phyloP scores from a whole-genome alignment of 2,329 filamentous ascomycete species.

The Botrytis porri region DNA sequence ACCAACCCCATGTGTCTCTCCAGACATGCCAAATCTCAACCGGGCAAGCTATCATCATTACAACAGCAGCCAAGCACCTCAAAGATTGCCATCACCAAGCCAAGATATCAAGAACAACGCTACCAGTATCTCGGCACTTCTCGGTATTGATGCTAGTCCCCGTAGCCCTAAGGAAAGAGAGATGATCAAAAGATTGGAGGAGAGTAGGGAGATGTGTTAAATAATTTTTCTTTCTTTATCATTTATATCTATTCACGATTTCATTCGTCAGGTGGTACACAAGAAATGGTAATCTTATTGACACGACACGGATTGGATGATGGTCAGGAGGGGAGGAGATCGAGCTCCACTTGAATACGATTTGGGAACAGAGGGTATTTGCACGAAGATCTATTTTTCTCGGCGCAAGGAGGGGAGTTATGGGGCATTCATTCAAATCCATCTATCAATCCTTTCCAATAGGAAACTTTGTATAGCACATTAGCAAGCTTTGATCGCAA shows the following conservation, averaged over 20 bases:
- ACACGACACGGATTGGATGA: neutral
- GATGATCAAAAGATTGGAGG: conserved; percentile 54
- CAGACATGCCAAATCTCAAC: conserved; percentile 29
- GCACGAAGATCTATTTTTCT: neutral
- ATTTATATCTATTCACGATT: neutral
- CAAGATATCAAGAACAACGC: conserved; percentile 39
- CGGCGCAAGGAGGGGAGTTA: neutral
- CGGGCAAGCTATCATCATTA: conserved; percentile 5
- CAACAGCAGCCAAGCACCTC: conserved; percentile 45
- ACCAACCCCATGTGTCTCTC: conserved; percentile 38
- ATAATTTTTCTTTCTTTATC: neutral
- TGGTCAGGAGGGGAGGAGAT: neutral
- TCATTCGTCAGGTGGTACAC: neutral
- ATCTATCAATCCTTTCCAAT: neutral
- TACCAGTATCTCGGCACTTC: conserved; percentile 60
- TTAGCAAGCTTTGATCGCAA: neutral
- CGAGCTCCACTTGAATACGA: neutral
- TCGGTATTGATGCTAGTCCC: conserved; percentile 46
- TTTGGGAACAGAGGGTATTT: neutral
- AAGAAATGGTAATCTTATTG: neutral
- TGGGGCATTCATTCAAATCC: neutral
- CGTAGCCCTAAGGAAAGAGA: conserved; percentile 51
- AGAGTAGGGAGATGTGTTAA: conserved; percentile 39
- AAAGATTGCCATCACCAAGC: conserved; percentile 50
- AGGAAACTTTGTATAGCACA: neutral